A percentile compares a stretch with the other conserved stretches of the same genome.
phyloP scores from a whole-genome alignment of 2,329 filamentous ascomycete genomes.

The Acarospora socialis region DNA sequence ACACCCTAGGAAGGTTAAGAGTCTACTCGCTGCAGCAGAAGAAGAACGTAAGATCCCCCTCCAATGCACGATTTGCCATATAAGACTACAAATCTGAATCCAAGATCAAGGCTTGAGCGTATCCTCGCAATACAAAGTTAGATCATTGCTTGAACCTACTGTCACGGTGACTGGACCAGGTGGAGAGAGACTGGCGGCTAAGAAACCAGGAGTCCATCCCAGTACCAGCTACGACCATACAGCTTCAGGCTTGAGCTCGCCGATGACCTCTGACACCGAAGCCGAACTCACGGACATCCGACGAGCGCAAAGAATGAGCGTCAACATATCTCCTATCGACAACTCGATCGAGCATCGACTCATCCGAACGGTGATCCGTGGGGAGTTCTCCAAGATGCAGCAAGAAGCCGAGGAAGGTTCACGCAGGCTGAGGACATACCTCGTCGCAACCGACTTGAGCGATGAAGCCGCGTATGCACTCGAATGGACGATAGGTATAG shows the following conservation, averaged over 20 bases:
- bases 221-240: constrained; percentile 69
- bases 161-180: constrained; percentile 50
- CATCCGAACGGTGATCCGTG: constrained; percentile 79
- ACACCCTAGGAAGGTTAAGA: constrained; percentile 36
- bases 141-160: constrained; percentile 52
- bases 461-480: constrained; percentile 89
- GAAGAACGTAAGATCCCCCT: constrained; percentile 53
- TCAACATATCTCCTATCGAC: constrained; percentile 63
- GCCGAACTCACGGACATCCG: constrained; percentile 73
- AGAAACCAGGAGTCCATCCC: constrained; percentile 53
- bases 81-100: too few relatives aligned
- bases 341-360: constrained; percentile 65
- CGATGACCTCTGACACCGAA: constrained; percentile 73
- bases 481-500: constrained; percentile 95
- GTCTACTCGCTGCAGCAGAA: constrained; percentile 58
- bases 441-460: constrained; percentile 91
- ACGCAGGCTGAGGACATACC: constrained; percentile 69
- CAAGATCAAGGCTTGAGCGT: constrained; percentile 36
- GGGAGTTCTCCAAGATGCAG: constrained; percentile 65
- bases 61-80: too few relatives aligned
- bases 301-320: constrained; percentile 68
- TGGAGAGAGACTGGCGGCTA: constrained; percentile 40
- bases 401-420: constrained; percentile 66
- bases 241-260: constrained; percentile 42
- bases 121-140: constrained; percentile 42